Percentiles rank a stretch among this genome's conserved stretches.
These are phyloP conservation scores for Ogataea degrootiae DNA, from an alignment of 805 yeast species.

Conservation along the genomic window DNA sequence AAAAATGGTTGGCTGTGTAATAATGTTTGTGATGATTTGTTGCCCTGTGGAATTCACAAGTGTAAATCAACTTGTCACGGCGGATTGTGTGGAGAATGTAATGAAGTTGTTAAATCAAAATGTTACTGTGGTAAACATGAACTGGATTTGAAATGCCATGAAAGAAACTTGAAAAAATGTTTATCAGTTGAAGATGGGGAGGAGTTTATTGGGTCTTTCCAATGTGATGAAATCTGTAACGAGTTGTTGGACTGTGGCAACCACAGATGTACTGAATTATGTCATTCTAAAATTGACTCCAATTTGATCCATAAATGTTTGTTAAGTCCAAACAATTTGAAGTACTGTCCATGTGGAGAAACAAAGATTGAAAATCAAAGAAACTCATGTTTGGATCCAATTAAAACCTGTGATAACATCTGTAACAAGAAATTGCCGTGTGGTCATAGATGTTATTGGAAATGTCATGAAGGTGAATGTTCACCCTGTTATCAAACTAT, in stretches of 20 bases:
- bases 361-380: conserved; percentile 43
- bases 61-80: conserved; percentile 65
- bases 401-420: conserved; percentile 64
- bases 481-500: conserved; percentile 56
- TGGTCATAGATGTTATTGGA: conserved; percentile 65
- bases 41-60: conserved; percentile 70
- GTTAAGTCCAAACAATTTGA: conserved; percentile 52
- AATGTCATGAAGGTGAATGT: conserved; percentile 76
- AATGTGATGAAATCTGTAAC: conserved; percentile 42
- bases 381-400: conserved; percentile 63
- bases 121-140: conserved; percentile 76
- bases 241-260: conserved; percentile 58
- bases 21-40: conserved; percentile 49
- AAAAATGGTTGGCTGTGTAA: conserved; percentile 65
- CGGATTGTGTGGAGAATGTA: conserved; percentile 81
- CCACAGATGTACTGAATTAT: conserved; percentile 45
- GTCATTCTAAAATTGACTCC: conserved; percentile 44
- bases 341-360: conserved; percentile 79
- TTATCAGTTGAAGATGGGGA: conserved; percentile 14
- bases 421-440: conserved; percentile 66
- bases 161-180: conserved; percentile 33
- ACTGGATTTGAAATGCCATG: conserved; percentile 40
- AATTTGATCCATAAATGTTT: conserved; percentile 44
- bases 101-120: conserved; percentile 37
- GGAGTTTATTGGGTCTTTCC: conserved; percentile 47